phyloP scores from a whole-genome alignment of 1,139 yeast genomes.

The Kluyveromyces sp. region DNA sequence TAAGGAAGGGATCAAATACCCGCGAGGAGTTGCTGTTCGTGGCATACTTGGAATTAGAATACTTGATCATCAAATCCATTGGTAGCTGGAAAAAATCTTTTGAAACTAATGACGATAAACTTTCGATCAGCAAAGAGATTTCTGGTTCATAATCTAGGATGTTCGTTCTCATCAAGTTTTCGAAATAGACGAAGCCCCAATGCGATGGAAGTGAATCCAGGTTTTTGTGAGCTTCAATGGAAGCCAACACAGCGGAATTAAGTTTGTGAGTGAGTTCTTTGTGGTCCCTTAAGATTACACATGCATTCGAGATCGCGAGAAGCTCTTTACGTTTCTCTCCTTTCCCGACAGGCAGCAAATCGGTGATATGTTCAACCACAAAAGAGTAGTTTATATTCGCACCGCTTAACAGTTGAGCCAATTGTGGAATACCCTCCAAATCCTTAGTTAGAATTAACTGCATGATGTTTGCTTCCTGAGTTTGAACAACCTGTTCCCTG shows the following conservation, averaged over 20 bases:
- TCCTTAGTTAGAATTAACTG: neutral
- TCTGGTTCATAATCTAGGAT: conserved; percentile 14
- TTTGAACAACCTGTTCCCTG: neutral
- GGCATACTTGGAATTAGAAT: conserved; percentile 25
- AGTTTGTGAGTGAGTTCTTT: neutral
- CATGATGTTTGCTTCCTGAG: neutral
- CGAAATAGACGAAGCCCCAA: conserved; percentile 23
- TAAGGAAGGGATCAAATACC: conserved; percentile 28
- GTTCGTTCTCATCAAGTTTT: conserved; percentile 25
- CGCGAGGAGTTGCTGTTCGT: conserved; percentile 18
- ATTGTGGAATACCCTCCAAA: neutral
- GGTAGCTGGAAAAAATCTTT: conserved; percentile 26
- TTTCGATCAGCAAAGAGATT: conserved; percentile 30
- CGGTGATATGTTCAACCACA: neutral
- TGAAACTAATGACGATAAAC: conserved; percentile 31
- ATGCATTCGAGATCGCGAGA: neutral
- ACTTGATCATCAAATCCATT: conserved; percentile 25
- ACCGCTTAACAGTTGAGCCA: neutral
- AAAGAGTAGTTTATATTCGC: neutral
- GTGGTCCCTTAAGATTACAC: neutral
- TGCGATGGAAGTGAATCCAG: neutral
- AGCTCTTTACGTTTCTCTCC: conserved; percentile 1
- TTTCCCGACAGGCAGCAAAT: neutral
- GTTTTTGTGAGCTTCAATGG: conserved; percentile 1
- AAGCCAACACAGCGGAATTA: conserved; percentile 1